Evolutionary conservation across 495 filamentous ascomycete species (phyloP).

Genomic region (Viridothelium virens): DNA sequence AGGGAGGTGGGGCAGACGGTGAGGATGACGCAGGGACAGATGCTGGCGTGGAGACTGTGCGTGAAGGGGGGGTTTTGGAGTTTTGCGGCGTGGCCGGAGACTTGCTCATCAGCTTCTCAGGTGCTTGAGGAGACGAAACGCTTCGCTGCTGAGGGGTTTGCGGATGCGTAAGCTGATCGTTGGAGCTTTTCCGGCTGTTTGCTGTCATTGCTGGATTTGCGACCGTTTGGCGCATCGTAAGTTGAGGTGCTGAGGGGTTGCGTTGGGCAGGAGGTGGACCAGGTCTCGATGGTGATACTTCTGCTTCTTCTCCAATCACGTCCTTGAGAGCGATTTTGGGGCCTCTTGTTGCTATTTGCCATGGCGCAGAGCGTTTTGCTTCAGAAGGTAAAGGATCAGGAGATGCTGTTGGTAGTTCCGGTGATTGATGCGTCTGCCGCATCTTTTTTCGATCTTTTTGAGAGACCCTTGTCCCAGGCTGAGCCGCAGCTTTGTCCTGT

Average conservation of each 20-base stretch:
- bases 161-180: conserved; percentile 22
- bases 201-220: conserved; percentile 41
- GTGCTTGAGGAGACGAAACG: conserved; percentile 16
- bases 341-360: conserved; percentile 48
- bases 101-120: neutral
- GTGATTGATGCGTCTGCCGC: conserved; percentile 40
- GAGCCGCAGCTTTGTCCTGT: conserved; percentile 28
- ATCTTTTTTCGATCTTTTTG: conserved; percentile 85
- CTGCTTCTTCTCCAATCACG: conserved; percentile 27
- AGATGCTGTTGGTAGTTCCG: conserved; percentile 37
- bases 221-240: conserved; percentile 58
- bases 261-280: conserved; percentile 18
- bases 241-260: conserved; percentile 40
- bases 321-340: conserved; percentile 36
- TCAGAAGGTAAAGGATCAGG: conserved; percentile 38
- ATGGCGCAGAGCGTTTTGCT: conserved; percentile 53
- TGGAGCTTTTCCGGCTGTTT: conserved; percentile 30
- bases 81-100: neutral
- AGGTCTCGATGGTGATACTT: conserved; percentile 25
- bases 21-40: conserved; percentile 11
- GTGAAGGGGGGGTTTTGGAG: conserved; percentile 1
- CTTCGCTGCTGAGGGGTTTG: conserved; percentile 19
- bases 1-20: conserved; percentile 4
- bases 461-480: conserved; percentile 51
- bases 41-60: neutral